Percentiles rank a stretch among this genome's conserved stretches.
These are phyloP conservation scores for Calendula officinalis DNA, from an alignment of 129 eudicot genomes.

Conservation along the genomic window DNA sequence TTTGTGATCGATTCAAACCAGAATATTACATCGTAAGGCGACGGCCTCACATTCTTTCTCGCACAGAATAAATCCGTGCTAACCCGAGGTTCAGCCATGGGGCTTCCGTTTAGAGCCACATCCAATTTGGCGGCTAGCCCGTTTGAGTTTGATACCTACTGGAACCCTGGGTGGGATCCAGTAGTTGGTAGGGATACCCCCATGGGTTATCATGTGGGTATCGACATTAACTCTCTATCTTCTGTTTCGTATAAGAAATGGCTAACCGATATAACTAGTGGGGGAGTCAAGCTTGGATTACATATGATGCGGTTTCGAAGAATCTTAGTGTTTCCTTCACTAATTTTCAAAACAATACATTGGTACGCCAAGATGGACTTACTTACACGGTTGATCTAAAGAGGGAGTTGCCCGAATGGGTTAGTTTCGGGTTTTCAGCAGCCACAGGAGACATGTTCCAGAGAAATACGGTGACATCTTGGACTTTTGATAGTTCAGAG, in stretches of 20 bases:
- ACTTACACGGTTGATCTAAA: conserved; percentile 32
- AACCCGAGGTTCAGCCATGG: background rate
- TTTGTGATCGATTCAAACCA: background rate
- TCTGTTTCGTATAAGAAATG: conserved; percentile 21
- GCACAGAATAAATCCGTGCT: background rate
- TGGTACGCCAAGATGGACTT: conserved; percentile 11
- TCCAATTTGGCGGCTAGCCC: background rate
- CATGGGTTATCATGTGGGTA: conserved; percentile 28
- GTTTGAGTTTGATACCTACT: conserved; percentile 40
- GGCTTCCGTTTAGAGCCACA: background rate
- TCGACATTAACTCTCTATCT: conserved; percentile 24
- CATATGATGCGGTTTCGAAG: conserved; percentile 27
- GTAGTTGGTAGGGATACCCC: background rate
- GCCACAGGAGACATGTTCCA: conserved; percentile 15
- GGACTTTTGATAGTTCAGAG: conserved; percentile 31
- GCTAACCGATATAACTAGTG: conserved; percentile 26
- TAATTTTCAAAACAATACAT: conserved; percentile 8
- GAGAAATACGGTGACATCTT: conserved; percentile 24
- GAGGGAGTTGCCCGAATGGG: conserved; percentile 22
- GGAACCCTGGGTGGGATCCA: conserved; percentile 11
- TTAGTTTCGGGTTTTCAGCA: conserved; percentile 34
- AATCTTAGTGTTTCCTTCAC: conserved; percentile 27
- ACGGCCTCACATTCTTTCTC: conserved; percentile 1
- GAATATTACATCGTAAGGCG: background rate
- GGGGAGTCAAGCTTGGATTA: conserved; percentile 32